Evolutionary conservation across 2,329 filamentous ascomycete species (phyloP).

Genomic region (Aplosporella prunicola): DNA sequence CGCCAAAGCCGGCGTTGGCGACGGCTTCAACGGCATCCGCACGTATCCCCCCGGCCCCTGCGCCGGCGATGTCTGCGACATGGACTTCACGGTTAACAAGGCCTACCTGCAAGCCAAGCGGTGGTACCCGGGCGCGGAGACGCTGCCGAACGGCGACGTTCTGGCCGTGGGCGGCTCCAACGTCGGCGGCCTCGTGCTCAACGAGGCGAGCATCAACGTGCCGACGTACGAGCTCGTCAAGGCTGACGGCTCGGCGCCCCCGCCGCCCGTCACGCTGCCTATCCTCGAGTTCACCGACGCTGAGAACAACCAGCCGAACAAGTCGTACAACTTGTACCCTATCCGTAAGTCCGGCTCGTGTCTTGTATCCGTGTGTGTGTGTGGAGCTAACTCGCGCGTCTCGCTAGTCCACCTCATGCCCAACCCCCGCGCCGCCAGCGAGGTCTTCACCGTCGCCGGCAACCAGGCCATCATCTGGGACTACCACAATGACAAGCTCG

Average conservation of each 20-base stretch:
- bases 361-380: neutral
- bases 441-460: slow-evolving; percentile 11
- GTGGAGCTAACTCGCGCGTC: neutral
- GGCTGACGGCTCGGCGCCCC: neutral
- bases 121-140: slow-evolving; percentile 7
- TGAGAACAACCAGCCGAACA: slow-evolving; percentile 9
- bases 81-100: slow-evolving; percentile 5
- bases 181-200: slow-evolving; percentile 3
- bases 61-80: slow-evolving; percentile 1
- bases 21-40: slow-evolving; percentile 11
- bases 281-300: slow-evolving; percentile 8
- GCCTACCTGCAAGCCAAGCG: slow-evolving; percentile 1
- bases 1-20: slow-evolving; percentile 9
- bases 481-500: slow-evolving; percentile 5
- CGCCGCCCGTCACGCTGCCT: slow-evolving; percentile 3
- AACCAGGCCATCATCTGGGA: slow-evolving; percentile 8
- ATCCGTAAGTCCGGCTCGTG: slow-evolving; percentile 1
- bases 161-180: slow-evolving; percentile 7
- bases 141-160: slow-evolving; percentile 6
- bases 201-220: slow-evolving; percentile 10
- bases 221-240: slow-evolving; percentile 10
- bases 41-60: slow-evolving; percentile 12
- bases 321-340: slow-evolving; percentile 10
- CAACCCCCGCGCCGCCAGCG: slow-evolving; percentile 5
- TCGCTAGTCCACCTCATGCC: slow-evolving; percentile 6